phyloP scores from a whole-genome alignment of 192 early-diverging fungal species.

The Dissophora ornata region DNA sequence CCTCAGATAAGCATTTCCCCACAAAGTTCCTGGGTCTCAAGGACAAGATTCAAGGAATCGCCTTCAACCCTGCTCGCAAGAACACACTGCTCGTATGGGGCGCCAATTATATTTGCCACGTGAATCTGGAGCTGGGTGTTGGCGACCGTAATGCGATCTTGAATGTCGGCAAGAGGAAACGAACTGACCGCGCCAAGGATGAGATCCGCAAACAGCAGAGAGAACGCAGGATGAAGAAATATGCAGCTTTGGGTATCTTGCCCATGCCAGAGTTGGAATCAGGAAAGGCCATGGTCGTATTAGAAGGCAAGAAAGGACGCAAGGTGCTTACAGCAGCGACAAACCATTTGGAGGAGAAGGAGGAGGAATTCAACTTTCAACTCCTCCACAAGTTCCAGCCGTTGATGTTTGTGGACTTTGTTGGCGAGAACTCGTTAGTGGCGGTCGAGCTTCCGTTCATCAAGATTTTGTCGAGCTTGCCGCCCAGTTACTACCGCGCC shows the following conservation, averaged over 20 bases:
- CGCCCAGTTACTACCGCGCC: conserved; percentile 84
- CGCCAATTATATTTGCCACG: conserved; percentile 72
- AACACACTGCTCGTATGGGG: conserved; percentile 77
- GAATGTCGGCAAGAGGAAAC: conserved; percentile 69
- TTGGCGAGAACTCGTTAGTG: conserved; percentile 79
- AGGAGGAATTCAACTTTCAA: conserved; percentile 70
- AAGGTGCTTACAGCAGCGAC: conserved; percentile 28
- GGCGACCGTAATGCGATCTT: conserved; percentile 66
- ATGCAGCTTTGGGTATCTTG: conserved; percentile 39
- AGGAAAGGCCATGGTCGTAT: conserved; percentile 52
- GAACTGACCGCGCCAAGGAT: conserved; percentile 58
- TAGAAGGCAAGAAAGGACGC: conserved; percentile 38
- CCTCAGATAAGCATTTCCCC: conserved; percentile 71
- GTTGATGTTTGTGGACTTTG: conserved; percentile 82
- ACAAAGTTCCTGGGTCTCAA: conserved; percentile 66
- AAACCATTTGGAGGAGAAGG: conserved; percentile 56
- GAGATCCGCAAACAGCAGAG: conserved; percentile 53
- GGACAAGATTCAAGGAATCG: conserved; percentile 80
- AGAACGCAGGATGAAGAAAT: conserved; percentile 60
- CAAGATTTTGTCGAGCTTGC: conserved; percentile 80
- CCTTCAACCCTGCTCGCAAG: conserved; percentile 73
- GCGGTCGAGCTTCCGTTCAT: conserved; percentile 91
- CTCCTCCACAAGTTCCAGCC: conserved; percentile 86
- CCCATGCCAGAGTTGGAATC: conserved; percentile 44
- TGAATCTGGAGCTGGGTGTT: conserved; percentile 75